Evolutionary conservation across 148 eudicot species (phyloP).

Genomic region (Nepenthes gracilis): DNA sequence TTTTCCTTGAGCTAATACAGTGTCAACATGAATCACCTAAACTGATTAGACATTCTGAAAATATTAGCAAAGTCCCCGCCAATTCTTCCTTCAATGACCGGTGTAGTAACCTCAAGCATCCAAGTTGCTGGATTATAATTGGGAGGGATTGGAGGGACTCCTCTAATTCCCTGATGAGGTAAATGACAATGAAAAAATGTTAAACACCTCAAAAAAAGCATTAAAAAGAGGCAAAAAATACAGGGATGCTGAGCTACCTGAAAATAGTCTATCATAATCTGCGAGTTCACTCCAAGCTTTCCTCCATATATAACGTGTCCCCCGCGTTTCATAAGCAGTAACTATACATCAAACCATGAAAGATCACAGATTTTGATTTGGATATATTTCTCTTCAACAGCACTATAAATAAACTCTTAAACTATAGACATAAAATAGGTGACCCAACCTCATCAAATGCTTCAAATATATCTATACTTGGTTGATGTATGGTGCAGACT

Average conservation of each 20-base stretch:
- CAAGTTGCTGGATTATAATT: conserved; percentile 92
- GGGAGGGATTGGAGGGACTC: conserved; percentile 54
- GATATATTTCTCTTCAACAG: neutral
- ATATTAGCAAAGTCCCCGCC: conserved; percentile 59
- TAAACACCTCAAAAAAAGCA: neutral
- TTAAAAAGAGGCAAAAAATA: neutral
- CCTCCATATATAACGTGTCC: conserved; percentile 86
- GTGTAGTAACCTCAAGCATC: conserved; percentile 93
- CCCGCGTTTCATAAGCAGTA: conserved; percentile 92
- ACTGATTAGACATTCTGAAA: conserved; percentile 55
- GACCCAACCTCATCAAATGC: conserved; percentile 82
- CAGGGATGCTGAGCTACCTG: conserved; percentile 26
- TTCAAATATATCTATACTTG: conserved; percentile 90
- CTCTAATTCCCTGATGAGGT: conserved; percentile 36
- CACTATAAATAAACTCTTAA: neutral
- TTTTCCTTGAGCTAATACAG: neutral
- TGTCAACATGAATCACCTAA: conserved; percentile 26
- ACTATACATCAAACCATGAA: conserved; percentile 24
- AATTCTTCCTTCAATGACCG: conserved; percentile 59
- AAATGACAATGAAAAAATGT: neutral
- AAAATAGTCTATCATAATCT: conserved; percentile 58
- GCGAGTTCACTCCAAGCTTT: conserved; percentile 64
- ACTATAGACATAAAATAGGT: neutral
- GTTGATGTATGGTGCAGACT: conserved; percentile 96
- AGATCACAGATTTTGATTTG: neutral